Evolutionary conservation across 208 protist genomes (phyloP).

Genomic region (Phytomonas sp.): DNA sequence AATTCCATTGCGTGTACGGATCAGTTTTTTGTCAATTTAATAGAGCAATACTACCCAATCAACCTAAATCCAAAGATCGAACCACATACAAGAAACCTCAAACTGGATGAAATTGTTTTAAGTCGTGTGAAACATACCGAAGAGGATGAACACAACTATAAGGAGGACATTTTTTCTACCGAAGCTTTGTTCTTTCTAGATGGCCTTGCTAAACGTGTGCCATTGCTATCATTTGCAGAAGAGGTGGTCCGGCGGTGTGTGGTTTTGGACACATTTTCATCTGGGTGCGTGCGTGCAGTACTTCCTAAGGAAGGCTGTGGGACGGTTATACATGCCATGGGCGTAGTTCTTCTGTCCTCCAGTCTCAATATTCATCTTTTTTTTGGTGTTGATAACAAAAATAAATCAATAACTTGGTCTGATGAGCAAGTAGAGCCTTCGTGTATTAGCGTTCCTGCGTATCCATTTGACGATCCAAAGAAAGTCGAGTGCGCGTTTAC

Average conservation of each 20-base stretch:
- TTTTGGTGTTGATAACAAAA: slow-evolving; percentile 17
- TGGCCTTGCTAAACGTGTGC: slow-evolving; percentile 26
- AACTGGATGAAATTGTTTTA: neutral
- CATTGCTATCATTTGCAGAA: slow-evolving; percentile 43
- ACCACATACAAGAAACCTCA: neutral
- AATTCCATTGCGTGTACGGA: slow-evolving; percentile 55
- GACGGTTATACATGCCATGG: slow-evolving; percentile 46
- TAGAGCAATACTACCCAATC: neutral
- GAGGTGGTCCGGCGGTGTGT: slow-evolving; percentile 57
- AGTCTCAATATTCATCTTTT: slow-evolving; percentile 58
- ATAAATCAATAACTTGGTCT: slow-evolving; percentile 18
- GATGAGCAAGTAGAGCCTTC: neutral
- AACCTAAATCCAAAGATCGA: neutral
- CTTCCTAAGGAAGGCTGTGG: slow-evolving; percentile 17
- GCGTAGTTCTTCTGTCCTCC: slow-evolving; percentile 42
- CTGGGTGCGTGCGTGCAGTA: slow-evolving; percentile 44
- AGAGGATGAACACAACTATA: neutral
- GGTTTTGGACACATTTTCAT: slow-evolving; percentile 30
- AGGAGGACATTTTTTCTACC: neutral
- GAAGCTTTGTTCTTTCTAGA: slow-evolving; percentile 49
- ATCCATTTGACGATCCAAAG: slow-evolving; percentile 18
- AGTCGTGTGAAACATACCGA: neutral
- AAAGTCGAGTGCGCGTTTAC: slow-evolving; percentile 55
- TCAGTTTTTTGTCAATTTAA: slow-evolving; percentile 44
- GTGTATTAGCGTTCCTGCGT: slow-evolving; percentile 27